Conservation (phyloP, 192 early-diverging fungal species). For the Mortierella alpina region DNA sequence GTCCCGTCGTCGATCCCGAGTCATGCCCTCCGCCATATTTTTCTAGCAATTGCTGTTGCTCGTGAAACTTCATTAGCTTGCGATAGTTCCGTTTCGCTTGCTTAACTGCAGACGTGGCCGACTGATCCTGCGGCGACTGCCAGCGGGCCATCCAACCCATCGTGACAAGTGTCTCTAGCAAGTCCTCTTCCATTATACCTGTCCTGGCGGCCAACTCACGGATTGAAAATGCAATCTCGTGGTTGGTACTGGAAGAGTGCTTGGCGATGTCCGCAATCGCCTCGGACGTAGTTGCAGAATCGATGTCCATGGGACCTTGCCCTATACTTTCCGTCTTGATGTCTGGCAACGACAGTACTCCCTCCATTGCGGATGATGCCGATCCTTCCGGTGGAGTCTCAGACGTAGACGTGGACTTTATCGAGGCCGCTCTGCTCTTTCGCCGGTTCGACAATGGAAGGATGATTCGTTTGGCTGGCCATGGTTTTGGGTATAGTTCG, state of each 20-base stretch:
- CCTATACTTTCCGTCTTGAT: neutral
- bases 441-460: slow-evolving; percentile 7
- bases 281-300: neutral
- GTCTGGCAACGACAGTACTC: neutral
- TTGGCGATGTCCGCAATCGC: neutral
- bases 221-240: slow-evolving; percentile 55
- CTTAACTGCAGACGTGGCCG: neutral
- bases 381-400: neutral
- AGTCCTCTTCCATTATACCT: slow-evolving; percentile 77
- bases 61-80: slow-evolving; percentile 36
- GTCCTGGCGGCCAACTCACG: slow-evolving; percentile 67
- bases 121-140: slow-evolving; percentile 31
- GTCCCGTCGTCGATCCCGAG: neutral
- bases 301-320: slow-evolving; percentile 14
- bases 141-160: slow-evolving; percentile 71
- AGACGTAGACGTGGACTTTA: neutral
- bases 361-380: too few species aligned
- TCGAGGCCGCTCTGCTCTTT: slow-evolving; percentile 3
- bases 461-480: slow-evolving; percentile 18
- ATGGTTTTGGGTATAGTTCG: slow-evolving; percentile 54
- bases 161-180: slow-evolving; percentile 71
- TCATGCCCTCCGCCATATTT: slow-evolving; percentile 13
- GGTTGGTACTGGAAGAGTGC: neutral
- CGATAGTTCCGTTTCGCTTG: slow-evolving; percentile 34
- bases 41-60: slow-evolving; percentile 33